These are phyloP conservation scores for Trichosporon ovoides DNA, from an alignment of 1,284 basidiomycete genomes.

Conservation along the genomic window DNA sequence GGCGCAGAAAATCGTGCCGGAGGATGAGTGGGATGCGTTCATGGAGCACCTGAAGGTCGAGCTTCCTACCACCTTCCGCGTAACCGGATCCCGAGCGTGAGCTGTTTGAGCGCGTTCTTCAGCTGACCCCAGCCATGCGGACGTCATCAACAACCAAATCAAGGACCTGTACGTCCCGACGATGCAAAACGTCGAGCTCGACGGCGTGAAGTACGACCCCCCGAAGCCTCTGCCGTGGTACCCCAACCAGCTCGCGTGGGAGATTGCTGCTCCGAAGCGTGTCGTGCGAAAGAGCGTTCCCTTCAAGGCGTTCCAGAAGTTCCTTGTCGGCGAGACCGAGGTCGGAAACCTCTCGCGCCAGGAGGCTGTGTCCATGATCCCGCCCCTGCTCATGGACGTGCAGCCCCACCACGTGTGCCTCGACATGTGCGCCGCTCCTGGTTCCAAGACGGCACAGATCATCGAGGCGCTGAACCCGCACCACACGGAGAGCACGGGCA, in stretches of 20 bases:
- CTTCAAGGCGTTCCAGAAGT: conserved; percentile 93
- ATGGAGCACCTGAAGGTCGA: conserved; percentile 64
- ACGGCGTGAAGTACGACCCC: conserved; percentile 61
- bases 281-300: conserved; percentile 84
- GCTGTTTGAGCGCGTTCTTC: conserved; percentile 24
- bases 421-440: conserved; percentile 99
- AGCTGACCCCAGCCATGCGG: conserved; percentile 57
- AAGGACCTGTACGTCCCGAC: conserved; percentile 71
- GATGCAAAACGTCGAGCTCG: conserved; percentile 69
- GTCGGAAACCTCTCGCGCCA: conserved; percentile 94
- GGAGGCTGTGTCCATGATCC: conserved; percentile 98
- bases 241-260: conserved; percentile 92
- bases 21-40: conserved; percentile 73
- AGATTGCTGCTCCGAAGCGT: conserved; percentile 86
- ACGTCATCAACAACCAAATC: conserved; percentile 67
- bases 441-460: conserved; percentile 65
- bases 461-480: conserved; percentile 50
- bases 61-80: conserved; percentile 89
- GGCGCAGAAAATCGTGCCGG: conserved; percentile 42
- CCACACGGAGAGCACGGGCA: conserved; percentile 39
- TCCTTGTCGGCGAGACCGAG: conserved; percentile 97
- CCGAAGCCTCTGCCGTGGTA: conserved; percentile 88
- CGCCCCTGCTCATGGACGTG: conserved; percentile 92
- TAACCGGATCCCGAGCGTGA: conserved; percentile 80
- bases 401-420: conserved; percentile 84